A percentile compares a stretch with the other conserved stretches of the same genome.
Conservation (phyloP, 257 asterid species). For the Perilla frutescens region DNA sequence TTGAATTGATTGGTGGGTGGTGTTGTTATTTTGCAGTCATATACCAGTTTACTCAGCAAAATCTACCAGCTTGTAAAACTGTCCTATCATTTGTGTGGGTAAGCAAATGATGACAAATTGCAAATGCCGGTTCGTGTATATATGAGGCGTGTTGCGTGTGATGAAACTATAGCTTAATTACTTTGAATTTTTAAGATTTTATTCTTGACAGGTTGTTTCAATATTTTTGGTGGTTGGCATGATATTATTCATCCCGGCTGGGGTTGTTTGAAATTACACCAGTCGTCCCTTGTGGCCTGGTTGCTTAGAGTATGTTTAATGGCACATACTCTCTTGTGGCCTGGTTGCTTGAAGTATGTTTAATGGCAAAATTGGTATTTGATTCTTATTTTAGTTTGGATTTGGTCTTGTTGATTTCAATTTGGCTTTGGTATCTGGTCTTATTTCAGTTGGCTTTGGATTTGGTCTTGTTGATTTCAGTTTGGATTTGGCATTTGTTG, state of each 20-base stretch:
- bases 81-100: slow-evolving; percentile 75
- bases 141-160: neutral
- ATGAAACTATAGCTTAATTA: slow-evolving; percentile 16
- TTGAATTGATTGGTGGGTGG: slow-evolving; percentile 15
- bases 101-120: slow-evolving; percentile 32
- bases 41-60: slow-evolving; percentile 72
- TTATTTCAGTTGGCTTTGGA: too few relatives aligned
- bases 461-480: too few relatives aligned
- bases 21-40: slow-evolving; percentile 54
- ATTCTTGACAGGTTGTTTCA: slow-evolving; percentile 62
- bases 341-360: too few relatives aligned
- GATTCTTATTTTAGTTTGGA: too few relatives aligned
- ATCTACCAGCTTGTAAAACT: slow-evolving; percentile 87
- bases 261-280: slow-evolving; percentile 56
- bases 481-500: too few relatives aligned
- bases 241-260: slow-evolving; percentile 63
- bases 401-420: too few relatives aligned
- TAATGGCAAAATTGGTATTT: too few relatives aligned
- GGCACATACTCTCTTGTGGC: slow-evolving; percentile 74
- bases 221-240: slow-evolving; percentile 66
- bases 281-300: slow-evolving; percentile 79
- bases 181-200: slow-evolving; percentile 20
- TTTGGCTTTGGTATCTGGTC: too few relatives aligned
- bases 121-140: neutral
- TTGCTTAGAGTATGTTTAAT: slow-evolving; percentile 84